Evolutionary conservation across 2,329 filamentous ascomycete species (phyloP).

Genomic region (Calonectria hongkongensis): DNA sequence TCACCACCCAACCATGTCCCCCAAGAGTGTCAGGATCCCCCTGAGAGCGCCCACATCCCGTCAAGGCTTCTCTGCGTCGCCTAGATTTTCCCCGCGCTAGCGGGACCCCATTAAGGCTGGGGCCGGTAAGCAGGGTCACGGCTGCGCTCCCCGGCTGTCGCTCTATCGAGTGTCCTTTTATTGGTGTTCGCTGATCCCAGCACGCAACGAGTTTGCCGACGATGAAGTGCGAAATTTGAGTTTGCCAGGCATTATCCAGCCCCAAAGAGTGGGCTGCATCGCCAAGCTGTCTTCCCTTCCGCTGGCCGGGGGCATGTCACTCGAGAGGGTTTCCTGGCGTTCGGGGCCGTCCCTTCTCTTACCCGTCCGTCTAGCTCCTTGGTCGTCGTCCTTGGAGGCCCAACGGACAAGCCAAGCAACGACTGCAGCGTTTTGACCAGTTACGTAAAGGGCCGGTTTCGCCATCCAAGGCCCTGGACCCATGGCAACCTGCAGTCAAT

Average conservation of each 20-base stretch:
- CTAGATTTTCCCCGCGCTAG: background rate
- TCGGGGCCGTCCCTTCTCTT: conserved; percentile 1
- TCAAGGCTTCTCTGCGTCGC: conserved; percentile 15
- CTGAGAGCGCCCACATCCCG: background rate
- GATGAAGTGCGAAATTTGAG: background rate
- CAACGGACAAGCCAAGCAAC: background rate
- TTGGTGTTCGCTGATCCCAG: too few species aligned
- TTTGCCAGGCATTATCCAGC: background rate
- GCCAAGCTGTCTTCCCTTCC: too few species aligned
- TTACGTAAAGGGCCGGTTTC: background rate
- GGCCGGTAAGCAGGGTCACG: background rate
- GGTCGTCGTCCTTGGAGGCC: background rate
- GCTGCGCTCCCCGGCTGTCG: background rate
- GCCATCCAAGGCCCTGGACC: background rate
- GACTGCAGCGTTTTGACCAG: conserved; percentile 2
- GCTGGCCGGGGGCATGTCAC: conserved; percentile 1
- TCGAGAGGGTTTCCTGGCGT: background rate
- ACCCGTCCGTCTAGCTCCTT: background rate
- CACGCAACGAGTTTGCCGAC: conserved; percentile 6
- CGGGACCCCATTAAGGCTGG: background rate
- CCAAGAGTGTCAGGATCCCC: conserved; percentile 5
- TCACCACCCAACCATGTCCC: background rate
- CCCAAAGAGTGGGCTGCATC: background rate
- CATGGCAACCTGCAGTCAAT: background rate
- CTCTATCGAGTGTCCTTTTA: background rate